A percentile compares a stretch with the other conserved stretches of the same genome.
Evolutionary conservation across 163 green algal species (phyloP).

Genomic region (Scenedesmus sp.): DNA sequence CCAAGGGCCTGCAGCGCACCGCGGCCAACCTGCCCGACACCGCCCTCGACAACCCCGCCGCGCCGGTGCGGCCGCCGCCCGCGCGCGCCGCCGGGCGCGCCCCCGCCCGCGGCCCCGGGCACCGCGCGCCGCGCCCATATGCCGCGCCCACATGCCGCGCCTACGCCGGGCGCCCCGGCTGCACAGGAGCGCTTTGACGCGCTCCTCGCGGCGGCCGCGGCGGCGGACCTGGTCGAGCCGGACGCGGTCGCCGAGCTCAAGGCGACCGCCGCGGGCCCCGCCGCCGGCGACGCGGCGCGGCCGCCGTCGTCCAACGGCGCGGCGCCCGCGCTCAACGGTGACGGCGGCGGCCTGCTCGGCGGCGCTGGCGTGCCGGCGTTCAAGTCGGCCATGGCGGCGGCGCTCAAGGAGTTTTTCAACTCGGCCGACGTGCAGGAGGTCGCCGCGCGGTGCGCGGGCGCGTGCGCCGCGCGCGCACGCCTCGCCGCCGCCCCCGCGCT

Average conservation of each 20-base stretch:
- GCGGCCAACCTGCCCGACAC: constrained; percentile 76
- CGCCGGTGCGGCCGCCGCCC: constrained; percentile 45
- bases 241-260: constrained; percentile 1
- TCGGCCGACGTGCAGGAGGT: constrained; percentile 72
- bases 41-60: constrained; percentile 79
- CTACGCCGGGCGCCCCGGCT: background rate
- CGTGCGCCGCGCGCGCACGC: background rate
- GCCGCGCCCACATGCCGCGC: background rate
- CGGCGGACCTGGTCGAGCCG: constrained; percentile 54
- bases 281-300: background rate
- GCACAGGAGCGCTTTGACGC: constrained; percentile 47
- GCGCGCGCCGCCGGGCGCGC: too few relatives aligned
- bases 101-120: too few relatives aligned
- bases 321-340: background rate
- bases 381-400: constrained; percentile 66
- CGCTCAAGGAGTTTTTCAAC: constrained; percentile 83
- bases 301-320: background rate
- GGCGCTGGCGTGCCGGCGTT: constrained; percentile 64
- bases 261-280: background rate
- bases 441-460: constrained; percentile 49
- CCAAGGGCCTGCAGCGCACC: constrained; percentile 71
- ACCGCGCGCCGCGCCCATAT: too few relatives aligned
- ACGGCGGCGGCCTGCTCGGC: constrained; percentile 5
- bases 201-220: constrained; percentile 50
- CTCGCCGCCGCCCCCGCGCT: background rate